Evolutionary conservation across 495 filamentous ascomycete species (phyloP), one percentile per base, ranked within the genome.

Genomic region (Aspergillus biplanus): DNA sequence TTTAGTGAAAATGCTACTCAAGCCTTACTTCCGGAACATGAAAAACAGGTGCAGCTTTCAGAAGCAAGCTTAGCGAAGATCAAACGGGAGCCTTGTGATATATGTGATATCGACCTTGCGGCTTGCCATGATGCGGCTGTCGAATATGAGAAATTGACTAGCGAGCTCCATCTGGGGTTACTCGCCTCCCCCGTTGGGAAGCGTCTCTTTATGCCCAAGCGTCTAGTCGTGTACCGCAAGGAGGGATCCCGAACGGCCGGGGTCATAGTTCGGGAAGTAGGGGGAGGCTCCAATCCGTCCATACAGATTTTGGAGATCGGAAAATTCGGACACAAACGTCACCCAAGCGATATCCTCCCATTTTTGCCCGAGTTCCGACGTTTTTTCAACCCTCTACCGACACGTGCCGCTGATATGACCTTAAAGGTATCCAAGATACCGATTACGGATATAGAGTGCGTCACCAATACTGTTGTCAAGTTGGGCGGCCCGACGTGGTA

Each of bases 1-100:
- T 99, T 99, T 83, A 96, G 92, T 61, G 95, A 99, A 75, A 95
- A 99, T 77, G 93, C 93, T n/a, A 97, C 96, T 0, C 96, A 98
- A 69, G 94, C 96, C 63, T 79, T 98, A 35, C 80, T 98, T 11
- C 95, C 95, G 1, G 92, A 97, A 74, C 93, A 97, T 65, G 94
- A 98, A 77, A 94, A 93, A 71, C 87, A 92, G 66, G 90, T 98
- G 49, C 92, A 94, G 69, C 67, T 97, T n/a, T 96, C 93, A 0
- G 92, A 98, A 71, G 92, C 90, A 3, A 93, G 95, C 73, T 78
- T 99, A 62, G 91, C 84, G 42, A 96, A 94, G 72, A 84, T 99
- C 67, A 94, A 94, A 74, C 83, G 92, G 5, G 92, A 96, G 66
- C 71, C 89, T 6, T 99, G 95, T 71, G 77, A 86, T 18, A 87